Evolutionary conservation across 2,329 filamentous ascomycete species (phyloP).

Genomic region (Torrubiellomyces zombiae): DNA sequence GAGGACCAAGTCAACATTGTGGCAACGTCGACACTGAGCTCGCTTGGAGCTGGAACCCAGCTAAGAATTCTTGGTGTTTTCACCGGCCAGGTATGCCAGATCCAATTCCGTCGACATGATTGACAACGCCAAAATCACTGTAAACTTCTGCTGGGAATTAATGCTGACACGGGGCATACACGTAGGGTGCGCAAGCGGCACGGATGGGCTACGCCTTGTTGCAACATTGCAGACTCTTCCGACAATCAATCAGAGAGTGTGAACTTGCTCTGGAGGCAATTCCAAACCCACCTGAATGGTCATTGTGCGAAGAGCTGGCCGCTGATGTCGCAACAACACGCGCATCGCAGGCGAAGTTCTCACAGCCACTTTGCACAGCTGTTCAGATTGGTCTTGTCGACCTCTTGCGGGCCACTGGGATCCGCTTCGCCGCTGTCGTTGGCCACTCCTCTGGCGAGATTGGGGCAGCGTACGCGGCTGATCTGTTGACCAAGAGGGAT

Average conservation of each 20-base stretch:
- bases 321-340: constrained; percentile 1
- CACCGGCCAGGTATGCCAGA: too few relatives aligned
- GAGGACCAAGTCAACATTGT: constrained; percentile 2
- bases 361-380: constrained; percentile 14
- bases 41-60: background rate
- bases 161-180: constrained; percentile 12
- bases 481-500: constrained; percentile 3
- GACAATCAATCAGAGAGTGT: constrained; percentile 1
- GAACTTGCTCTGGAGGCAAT: background rate
- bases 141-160: background rate
- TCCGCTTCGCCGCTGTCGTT: constrained; percentile 19
- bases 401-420: constrained; percentile 12
- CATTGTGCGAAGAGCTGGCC: constrained; percentile 1
- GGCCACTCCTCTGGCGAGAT: constrained; percentile 19
- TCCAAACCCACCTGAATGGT: background rate
- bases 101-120: background rate
- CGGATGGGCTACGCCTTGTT: constrained; percentile 10
- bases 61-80: constrained; percentile 1
- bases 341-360: constrained; percentile 6
- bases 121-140: background rate
- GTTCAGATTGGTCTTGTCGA: constrained; percentile 20
- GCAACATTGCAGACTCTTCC: background rate
- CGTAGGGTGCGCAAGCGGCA: constrained; percentile 3
- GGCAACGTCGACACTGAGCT: constrained; percentile 1
- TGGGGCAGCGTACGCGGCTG: constrained; percentile 12